Percentiles rank a stretch among this genome's conserved stretches.
Evolutionary conservation across 805 yeast species (phyloP).

Genomic region (Grigorovia humatica): DNA sequence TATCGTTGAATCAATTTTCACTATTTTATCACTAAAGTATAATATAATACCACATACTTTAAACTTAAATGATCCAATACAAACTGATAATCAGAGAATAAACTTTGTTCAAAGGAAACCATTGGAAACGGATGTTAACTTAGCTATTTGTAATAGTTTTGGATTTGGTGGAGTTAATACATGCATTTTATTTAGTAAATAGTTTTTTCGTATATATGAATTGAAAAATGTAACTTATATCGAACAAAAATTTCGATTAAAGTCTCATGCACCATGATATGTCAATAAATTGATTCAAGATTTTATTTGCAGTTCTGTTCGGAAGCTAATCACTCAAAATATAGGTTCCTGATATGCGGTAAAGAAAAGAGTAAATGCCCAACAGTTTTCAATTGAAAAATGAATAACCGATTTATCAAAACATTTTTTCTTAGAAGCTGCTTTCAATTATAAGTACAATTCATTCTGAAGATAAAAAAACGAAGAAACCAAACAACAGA

Average conservation of each 20-base stretch:
- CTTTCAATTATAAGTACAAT: no score
- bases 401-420: no score
- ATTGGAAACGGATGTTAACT: slow-evolving; percentile 31
- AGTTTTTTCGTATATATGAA: not conserved
- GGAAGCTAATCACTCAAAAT: no score
- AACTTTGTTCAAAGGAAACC: slow-evolving; percentile 40
- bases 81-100: slow-evolving; percentile 34
- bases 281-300: no score
- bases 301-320: no score
- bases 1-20: slow-evolving; percentile 78
- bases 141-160: slow-evolving; percentile 80
- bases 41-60: slow-evolving; percentile 68
- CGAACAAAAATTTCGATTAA: not conserved
- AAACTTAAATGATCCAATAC: slow-evolving; percentile 44
- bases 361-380: no score
- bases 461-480: no score
- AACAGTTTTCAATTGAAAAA: no score
- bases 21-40: slow-evolving; percentile 52
- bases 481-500: no score
- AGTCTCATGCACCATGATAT: no score
- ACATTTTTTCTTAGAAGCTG: no score
- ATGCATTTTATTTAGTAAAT: slow-evolving; percentile 45
- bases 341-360: no score
- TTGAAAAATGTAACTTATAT: not conserved
- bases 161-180: slow-evolving; percentile 98